A percentile compares a stretch with the other conserved stretches of the same genome.
phyloP scores from a whole-genome alignment of 2,329 filamentous ascomycete genomes.

The Talaromyces amestolkiae region DNA sequence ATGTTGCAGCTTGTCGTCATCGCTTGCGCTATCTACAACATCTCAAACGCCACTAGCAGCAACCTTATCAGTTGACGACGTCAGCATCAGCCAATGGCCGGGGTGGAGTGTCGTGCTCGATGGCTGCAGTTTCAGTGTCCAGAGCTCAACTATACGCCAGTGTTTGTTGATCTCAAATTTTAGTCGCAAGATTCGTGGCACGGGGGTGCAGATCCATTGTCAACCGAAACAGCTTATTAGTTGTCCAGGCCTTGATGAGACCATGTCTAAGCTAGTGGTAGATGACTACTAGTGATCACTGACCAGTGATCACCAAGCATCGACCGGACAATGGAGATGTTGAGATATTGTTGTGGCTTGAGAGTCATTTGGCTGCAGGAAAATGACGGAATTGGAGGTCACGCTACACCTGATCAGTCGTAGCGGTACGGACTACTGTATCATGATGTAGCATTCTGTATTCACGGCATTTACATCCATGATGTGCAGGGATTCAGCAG shows the following conservation, averaged over 20 bases:
- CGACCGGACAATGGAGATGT: background rate
- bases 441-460: constrained; percentile 6
- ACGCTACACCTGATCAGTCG: constrained; percentile 4
- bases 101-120: background rate
- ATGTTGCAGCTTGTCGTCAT: constrained; percentile 11
- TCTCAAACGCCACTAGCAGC: background rate
- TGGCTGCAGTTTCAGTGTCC: background rate
- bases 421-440: constrained; percentile 4
- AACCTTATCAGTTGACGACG: constrained; percentile 11
- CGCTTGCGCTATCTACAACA: background rate
- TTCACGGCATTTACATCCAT: background rate
- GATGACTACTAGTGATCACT: background rate
- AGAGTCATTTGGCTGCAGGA: background rate
- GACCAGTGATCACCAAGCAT: background rate
- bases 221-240: background rate
- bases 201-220: constrained; percentile 5
- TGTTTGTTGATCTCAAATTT: background rate
- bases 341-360: background rate
- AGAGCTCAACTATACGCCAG: background rate
- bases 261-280: background rate
- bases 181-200: constrained; percentile 1
- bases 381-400: background rate
- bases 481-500: background rate
- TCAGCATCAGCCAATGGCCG: constrained; percentile 6
- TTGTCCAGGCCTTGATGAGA: background rate